A percentile compares a stretch with the other conserved stretches of the same genome.
Conservation (phyloP, 2,329 filamentous ascomycete species). For the Calonectria hawksworthii region DNA sequence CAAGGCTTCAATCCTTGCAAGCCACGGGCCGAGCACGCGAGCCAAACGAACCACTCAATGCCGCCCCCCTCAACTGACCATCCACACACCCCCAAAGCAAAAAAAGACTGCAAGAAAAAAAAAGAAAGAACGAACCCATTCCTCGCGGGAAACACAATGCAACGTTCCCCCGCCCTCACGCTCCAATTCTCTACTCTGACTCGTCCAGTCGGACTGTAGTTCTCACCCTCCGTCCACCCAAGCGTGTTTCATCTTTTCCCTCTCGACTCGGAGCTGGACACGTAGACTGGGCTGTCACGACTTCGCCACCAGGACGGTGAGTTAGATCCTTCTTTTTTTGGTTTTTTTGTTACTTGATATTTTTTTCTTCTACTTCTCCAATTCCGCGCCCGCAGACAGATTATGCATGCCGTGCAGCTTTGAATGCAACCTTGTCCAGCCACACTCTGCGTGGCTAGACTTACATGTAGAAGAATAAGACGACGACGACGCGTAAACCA, state of each 20-base stretch:
- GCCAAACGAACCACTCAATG: slow-evolving; percentile 23
- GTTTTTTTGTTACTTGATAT: not conserved
- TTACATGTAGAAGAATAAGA: not conserved
- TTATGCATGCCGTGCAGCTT: not conserved
- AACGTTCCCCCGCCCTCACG: slow-evolving; percentile 14
- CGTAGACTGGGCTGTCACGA: slow-evolving; percentile 7
- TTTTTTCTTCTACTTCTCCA: not conserved
- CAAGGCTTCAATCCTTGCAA: slow-evolving; percentile 2
- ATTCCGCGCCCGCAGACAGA: not conserved
- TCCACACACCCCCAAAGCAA: not conserved
- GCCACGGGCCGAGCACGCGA: slow-evolving; percentile 17
- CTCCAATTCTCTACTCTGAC: not conserved
- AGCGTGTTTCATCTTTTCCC: slow-evolving; percentile 37
- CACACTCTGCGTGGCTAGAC: not conserved
- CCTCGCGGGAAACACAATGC: slow-evolving; percentile 16
- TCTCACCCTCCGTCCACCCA: slow-evolving; percentile 31
- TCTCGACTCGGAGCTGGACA: slow-evolving; percentile 33
- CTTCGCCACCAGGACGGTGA: slow-evolving; percentile 18
- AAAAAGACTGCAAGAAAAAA: not conserved
- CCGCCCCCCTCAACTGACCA: not conserved
- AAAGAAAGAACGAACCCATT: slow-evolving; percentile 13
- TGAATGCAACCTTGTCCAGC: not conserved
- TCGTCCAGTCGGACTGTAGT: slow-evolving; percentile 29
- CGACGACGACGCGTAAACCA: slow-evolving; percentile 5
- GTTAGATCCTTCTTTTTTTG: slow-evolving; percentile 14